Base-by-base conservation (phyloP, 768 basidiomycete species). In the Pisolithus tinctorius region DNA sequence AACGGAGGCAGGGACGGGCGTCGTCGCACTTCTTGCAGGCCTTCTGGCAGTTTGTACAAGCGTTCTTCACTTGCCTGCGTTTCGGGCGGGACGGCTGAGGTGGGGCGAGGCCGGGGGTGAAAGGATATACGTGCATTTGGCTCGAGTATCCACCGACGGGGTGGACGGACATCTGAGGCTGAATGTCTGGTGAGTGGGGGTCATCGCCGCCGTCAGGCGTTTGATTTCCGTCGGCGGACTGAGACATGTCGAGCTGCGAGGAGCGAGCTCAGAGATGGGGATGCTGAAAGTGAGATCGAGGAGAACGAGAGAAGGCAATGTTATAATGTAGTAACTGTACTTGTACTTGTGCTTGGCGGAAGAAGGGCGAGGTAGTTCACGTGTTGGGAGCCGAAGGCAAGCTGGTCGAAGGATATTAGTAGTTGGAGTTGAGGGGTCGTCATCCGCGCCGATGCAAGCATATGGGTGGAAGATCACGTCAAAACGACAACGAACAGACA, bases 1-100 rank as follows among this genome's bases (percentile, higher is more conserved):
- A 96, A 55, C 93, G 84, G 51, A 89, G 85, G 68, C 93, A 96
- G 54, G 93, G 93, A 56, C 93, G 80, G 59, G 86, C 90, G 60
- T 90, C 88, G 69, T 92, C 90, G 64, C 88, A 92, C 67, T 91
- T 90, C 75, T 92, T 92, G 77, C 88, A 92, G 3, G 89, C 86
- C 65, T 88, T 90, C 68, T 91, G 90, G 63, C 90, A 92, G 57
- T 88, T 88, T 30, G 88, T 91, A 69, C 90, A 92, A 48, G 89
- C 89, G 57, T 90, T 91, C 78, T 91, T 92, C 74, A 92, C 90
- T 62, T 92, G 89, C 48, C 84, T 76, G 57, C 89, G 87, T 69
- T 92, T 92, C 37, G 85, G 75, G 57, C 84, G 83, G 54, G 78
- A 73, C 23, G 77, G 74, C 56, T 77, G 74, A 50, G 71, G 57